Evolutionary conservation across 2,329 filamentous ascomycete genomes (phyloP).

Genomic region (Fusarium sp.): DNA sequence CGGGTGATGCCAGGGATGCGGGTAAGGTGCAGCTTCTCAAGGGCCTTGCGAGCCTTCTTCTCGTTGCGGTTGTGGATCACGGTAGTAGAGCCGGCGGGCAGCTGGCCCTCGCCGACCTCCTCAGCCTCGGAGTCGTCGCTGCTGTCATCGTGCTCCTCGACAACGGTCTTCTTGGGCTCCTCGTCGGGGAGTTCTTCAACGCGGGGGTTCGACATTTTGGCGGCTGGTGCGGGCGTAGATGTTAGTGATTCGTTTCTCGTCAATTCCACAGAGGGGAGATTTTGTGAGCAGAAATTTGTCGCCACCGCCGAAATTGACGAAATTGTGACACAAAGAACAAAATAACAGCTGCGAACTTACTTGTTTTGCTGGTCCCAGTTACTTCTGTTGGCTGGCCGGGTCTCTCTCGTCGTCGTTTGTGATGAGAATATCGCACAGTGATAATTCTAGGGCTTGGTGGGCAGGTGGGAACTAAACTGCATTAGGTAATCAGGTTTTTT

Average conservation of each 20-base stretch:
- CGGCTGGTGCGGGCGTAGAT: constrained; percentile 47
- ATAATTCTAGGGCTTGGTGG: constrained; percentile 58
- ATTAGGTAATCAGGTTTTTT: constrained; percentile 52
- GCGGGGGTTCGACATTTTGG: constrained; percentile 93
- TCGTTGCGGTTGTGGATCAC: constrained; percentile 98
- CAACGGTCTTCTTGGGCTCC: constrained; percentile 80
- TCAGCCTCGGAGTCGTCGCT: constrained; percentile 81
- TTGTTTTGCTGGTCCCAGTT: constrained; percentile 49
- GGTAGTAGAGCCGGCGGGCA: constrained; percentile 78
- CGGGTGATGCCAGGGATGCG: constrained; percentile 97
- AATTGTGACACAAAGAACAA: constrained; percentile 14
- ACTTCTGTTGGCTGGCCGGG: constrained; percentile 46
- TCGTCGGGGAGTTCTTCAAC: constrained; percentile 97
- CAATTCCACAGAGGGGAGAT: constrained; percentile 31
- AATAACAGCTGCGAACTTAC: constrained; percentile 46
- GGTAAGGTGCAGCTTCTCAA: constrained; percentile 97
- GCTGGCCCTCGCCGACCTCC: constrained; percentile 78
- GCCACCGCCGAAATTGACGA: constrained; percentile 28
- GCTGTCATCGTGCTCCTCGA: constrained; percentile 73
- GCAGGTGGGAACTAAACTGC: constrained; percentile 47
- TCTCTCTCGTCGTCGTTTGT: constrained; percentile 50
- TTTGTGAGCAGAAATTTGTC: constrained; percentile 34
- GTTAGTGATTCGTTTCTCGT: constrained; percentile 38
- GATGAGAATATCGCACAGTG: constrained; percentile 50
- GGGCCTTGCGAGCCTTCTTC: constrained; percentile 99